Conservation (phyloP, 306 rosid genomes). For the Echinosophora koreensis region DNA sequence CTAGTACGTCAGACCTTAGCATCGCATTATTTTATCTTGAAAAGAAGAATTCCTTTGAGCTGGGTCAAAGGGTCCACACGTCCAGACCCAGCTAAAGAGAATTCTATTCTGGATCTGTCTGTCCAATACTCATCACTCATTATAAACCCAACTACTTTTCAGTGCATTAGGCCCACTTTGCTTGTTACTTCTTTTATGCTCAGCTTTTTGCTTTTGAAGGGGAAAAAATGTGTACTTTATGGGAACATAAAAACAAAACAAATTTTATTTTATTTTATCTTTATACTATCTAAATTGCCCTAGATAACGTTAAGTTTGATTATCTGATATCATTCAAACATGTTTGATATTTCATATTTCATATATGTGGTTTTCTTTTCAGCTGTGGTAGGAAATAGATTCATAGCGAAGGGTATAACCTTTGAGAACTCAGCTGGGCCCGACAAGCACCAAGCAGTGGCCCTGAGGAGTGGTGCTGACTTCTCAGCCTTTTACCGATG, state of each 20-base stretch:
- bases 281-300: too few relatives aligned
- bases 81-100: conserved; percentile 32
- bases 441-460: conserved; percentile 89
- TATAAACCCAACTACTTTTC: conserved; percentile 40
- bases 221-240: not conserved
- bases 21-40: not conserved
- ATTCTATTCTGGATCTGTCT: not conserved
- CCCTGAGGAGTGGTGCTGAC: conserved; percentile 73
- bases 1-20: not conserved
- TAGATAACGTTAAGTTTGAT: too few relatives aligned
- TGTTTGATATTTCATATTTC: not conserved
- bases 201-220: not conserved
- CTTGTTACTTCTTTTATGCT: not conserved
- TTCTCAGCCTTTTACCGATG: conserved; percentile 76
- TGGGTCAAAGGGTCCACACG: conserved; percentile 44
- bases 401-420: conserved; percentile 83
- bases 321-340: not conserved
- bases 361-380: conserved; percentile 2
- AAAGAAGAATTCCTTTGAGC: conserved; percentile 6
- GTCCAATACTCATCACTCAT: not conserved
- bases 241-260: not conserved
- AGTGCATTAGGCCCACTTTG: conserved; percentile 33
- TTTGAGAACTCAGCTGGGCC: conserved; percentile 89
- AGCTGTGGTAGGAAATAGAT: conserved; percentile 81
- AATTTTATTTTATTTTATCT: too few relatives aligned